Percentiles rank a stretch among this genome's conserved stretches.
phyloP scores from a whole-genome alignment of 768 basidiomycete species.

The Boletus vinaceobasis region DNA sequence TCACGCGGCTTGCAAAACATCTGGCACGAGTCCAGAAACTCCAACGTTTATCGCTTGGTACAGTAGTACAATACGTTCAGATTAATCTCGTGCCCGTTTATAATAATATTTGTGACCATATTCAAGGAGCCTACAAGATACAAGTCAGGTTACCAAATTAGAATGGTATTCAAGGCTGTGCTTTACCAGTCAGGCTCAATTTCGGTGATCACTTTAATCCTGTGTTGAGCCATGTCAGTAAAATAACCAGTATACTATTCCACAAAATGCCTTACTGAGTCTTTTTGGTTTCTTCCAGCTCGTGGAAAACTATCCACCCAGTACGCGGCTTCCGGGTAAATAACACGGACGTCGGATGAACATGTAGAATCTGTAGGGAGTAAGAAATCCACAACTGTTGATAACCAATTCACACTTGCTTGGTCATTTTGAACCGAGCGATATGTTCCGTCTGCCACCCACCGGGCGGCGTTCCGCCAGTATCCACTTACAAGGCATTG shows the following conservation, averaged over 20 bases:
- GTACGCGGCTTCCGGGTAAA: constrained; percentile 90
- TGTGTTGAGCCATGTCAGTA: constrained; percentile 28
- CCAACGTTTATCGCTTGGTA: not conserved
- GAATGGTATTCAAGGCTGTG: not conserved
- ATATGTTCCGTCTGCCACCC: constrained; percentile 92
- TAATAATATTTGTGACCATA: constrained; percentile 48
- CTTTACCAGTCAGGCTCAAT: constrained; percentile 91
- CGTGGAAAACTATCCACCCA: constrained; percentile 93
- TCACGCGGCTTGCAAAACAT: not conserved
- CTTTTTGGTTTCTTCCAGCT: constrained; percentile 96
- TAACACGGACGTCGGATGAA: constrained; percentile 91
- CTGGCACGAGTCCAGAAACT: not conserved
- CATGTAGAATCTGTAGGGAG: constrained; percentile 64
- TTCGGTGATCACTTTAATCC: constrained; percentile 90
- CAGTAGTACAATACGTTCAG: not conserved
- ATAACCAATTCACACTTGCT: constrained; percentile 41
- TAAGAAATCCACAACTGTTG: not conserved
- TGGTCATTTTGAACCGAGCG: constrained; percentile 81
- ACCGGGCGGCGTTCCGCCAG: constrained; percentile 90
- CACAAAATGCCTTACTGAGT: constrained; percentile 58
- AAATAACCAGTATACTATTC: not conserved
- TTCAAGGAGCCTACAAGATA: constrained; percentile 40
- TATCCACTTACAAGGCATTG: constrained; percentile 90
- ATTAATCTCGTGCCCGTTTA: constrained; percentile 19
- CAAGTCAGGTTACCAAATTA: not conserved